Evolutionary conservation across 306 rosid genomes (phyloP).

Genomic region (Purshia tridentata): DNA sequence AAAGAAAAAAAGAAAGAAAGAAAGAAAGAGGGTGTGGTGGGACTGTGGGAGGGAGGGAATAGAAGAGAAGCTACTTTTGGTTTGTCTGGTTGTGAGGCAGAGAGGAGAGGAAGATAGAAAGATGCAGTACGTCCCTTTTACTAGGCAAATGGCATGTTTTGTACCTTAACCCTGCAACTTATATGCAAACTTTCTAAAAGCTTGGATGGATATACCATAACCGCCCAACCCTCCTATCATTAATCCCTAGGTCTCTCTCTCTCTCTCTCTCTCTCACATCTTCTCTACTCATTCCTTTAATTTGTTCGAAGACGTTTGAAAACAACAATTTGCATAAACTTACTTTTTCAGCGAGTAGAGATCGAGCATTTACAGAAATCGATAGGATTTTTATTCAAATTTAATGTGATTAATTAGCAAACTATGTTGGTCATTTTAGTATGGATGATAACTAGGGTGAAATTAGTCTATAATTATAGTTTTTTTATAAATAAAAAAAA

Average conservation of each 20-base stretch:
- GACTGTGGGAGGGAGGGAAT: constrained; percentile 26
- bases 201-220: constrained; percentile 76
- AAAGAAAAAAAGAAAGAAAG: constrained; percentile 6
- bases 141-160: constrained; percentile 83
- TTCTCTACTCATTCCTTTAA: constrained; percentile 39
- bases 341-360: too few relatives aligned
- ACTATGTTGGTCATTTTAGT: too few relatives aligned
- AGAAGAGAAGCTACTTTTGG: constrained; percentile 70
- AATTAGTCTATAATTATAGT: too few relatives aligned
- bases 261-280: constrained; percentile 23
- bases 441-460: too few relatives aligned
- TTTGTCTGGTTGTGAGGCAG: constrained; percentile 69
- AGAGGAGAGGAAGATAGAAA: constrained; percentile 26
- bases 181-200: constrained; percentile 82
- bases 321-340: not conserved
- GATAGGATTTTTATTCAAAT: too few relatives aligned
- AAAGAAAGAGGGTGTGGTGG: not conserved
- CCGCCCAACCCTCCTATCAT: constrained; percentile 65
- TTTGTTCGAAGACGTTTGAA: constrained; percentile 23
- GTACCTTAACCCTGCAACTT: constrained; percentile 85
- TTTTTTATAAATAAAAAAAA: too few relatives aligned
- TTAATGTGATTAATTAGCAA: too few relatives aligned
- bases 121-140: constrained; percentile 57
- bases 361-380: too few relatives aligned
- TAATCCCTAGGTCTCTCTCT: constrained; percentile 71